Evolutionary conservation across 768 basidiomycete genomes (phyloP), one percentile per base, ranked within the genome.

Genomic region (Amanita thiersii): DNA sequence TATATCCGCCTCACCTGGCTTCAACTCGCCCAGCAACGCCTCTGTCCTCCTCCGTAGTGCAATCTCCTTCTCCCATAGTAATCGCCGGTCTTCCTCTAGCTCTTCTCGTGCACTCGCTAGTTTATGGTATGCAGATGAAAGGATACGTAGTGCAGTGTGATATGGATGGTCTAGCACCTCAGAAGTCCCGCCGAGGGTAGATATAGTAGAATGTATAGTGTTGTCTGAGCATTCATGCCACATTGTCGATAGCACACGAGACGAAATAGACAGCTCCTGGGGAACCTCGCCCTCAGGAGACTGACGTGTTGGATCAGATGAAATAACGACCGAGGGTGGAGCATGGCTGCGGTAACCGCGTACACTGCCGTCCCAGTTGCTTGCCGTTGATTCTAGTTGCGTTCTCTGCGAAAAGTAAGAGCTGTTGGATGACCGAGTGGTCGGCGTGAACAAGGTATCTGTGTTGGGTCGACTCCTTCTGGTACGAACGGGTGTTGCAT

Each of bases 201-300:
- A 71, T 17, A 88, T 73, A 3, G 76, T 70, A 11, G 68, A 62
- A 46, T 81, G 77, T 31, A 90, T 81, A 1, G 72, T 80, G 37
- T 84, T 76, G 56, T 90, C 85, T 2, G 84, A 78, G 50, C 77
- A 79, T 17, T 77, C 73, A 53, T 90, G 86, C 86, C 87, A 91
- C 54, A 67, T 73, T 6, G 77, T 82, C 2, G 70, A 63, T 12
- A 89, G 68, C 8, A 88, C 39, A n/a, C 52, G 40, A 35, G 43
- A 32, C 23, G 43, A 29, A 36, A 44, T 5, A 18, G 43, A 3
- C 14, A 29, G 14, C 15, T 8, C 33, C 8, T 7, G 9, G 6
- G 33, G 12, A 15, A 7, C 33, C 7, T 35, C 19, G 33, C 33
- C 33, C 19, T 35, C 19, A 35, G 7, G 15, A 8, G 33, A 6